Base-by-base conservation (phyloP, 495 filamentous ascomycete species). In the Talaromyces trachyspermus region DNA sequence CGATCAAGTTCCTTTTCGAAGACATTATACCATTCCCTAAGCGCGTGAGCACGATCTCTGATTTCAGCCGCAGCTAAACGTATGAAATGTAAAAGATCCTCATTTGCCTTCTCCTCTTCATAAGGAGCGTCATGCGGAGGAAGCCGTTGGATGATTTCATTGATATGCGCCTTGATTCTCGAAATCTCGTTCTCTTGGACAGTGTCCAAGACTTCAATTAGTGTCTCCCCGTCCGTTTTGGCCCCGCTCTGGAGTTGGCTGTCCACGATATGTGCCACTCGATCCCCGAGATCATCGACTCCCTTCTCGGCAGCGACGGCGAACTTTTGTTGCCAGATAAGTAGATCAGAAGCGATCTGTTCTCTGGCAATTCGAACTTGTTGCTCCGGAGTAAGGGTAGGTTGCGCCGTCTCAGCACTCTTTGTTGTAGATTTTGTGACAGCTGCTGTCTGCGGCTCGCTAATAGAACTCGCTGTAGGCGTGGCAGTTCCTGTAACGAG, bases 291-390 rank as follows among this genome's bases (percentile, higher is more conserved):
- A 54, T 86, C 81, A 40, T 84, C 80, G 23, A 85, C 74, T 6
- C 88, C 89, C 55, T 89, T 85, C 39, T 90, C 83, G 17, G 85
- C 85, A 6, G 88, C 87, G 47, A 79, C 79, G 18, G 84, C 74
- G 62, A 96, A 97, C 53, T 92, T 88, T 32, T 78, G 75, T 61
- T 95, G 82, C 89, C 90, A 97, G 29, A 73, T 68, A 39, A 77
- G 66, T 29, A 99, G 74, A 62, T 97, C 94, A 12, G 80, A 77
- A 6, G 80, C 75, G 45, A 95, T 82, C 27, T 80, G 82, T 54
- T 84, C 77, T 6, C 80, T 79, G 2, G 77, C 64, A 55, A 78
- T 69, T 40, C 77, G 74, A 5, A 63, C 64, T 26, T 77, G 56
- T 48, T 76, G 60, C 25, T 65, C 54, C 10, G 68, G 54, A 3